A percentile compares a stretch with the other conserved stretches of the same genome.
These are phyloP conservation scores for Beauveria rudraprayagi DNA, from an alignment of 2,329 filamentous ascomycete genomes.

Conservation along the genomic window DNA sequence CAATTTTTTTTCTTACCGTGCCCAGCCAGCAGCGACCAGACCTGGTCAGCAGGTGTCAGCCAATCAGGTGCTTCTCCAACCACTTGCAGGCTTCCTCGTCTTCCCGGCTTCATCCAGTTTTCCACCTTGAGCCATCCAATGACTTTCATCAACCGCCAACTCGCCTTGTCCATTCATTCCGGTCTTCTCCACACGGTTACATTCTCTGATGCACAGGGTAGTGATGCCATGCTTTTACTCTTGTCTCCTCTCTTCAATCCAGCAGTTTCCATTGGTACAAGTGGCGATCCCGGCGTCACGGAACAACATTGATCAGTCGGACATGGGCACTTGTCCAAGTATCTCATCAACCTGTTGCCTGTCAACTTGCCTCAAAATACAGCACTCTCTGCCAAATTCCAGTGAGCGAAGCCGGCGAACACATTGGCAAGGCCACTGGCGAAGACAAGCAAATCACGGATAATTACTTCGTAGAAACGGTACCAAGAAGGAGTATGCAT, in stretches of 20 bases:
- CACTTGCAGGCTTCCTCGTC: background rate
- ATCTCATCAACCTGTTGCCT: no score
- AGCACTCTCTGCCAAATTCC: background rate
- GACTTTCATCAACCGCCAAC: background rate
- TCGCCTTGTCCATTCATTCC: background rate
- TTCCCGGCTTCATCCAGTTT: background rate
- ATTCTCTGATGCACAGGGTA: no score
- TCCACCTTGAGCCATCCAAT: background rate
- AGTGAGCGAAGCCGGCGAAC: background rate
- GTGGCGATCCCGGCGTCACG: background rate
- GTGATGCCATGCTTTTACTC: no score
- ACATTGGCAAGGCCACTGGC: background rate
- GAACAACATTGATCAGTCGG: background rate
- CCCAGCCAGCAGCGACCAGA: background rate
- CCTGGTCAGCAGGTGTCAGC: background rate
- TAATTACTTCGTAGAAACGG: no score
- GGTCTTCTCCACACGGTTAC: background rate
- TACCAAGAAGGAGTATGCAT: background rate
- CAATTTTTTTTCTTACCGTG: conserved; percentile 5
- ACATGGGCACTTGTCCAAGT: no score
- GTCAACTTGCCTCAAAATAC: background rate
- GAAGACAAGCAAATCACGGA: background rate
- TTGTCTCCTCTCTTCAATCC: background rate
- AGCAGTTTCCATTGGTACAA: background rate
- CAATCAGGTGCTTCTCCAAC: background rate